Evolutionary conservation across 495 filamentous ascomycete species (phyloP), one percentile per base, ranked within the genome.

Genomic region (Rostrohypoxylon terebratum): DNA sequence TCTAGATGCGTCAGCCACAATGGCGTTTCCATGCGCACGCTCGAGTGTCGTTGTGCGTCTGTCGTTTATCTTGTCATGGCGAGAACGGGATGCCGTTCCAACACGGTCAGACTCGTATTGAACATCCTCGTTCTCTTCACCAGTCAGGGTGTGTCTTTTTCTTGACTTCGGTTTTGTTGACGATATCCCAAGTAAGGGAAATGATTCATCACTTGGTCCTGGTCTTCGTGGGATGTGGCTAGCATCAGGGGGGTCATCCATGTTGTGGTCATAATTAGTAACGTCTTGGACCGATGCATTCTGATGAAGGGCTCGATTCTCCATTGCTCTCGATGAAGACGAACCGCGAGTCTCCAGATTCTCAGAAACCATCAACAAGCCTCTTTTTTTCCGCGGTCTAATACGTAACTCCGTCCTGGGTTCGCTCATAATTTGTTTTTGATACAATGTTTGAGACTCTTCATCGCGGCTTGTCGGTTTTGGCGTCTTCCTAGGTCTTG

Each of bases 331-430:
- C 34, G 63, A 51, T 21, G 31, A 33, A 36, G 64, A 57, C 40
- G 51, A 59, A 36, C 45, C 45, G 20, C 60, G 45, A 54, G 38
- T 44, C 18, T 50, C 55, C 59, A 57, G 66, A 62, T 73, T 75
- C 55, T 83, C 81, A 5, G 77, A 69, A 4, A 80, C 33, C 62
- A 83, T 75, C 45, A 84, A 38, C 2, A 85, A 59, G 31, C 83
- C 82, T 51, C 83, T 75, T 55, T 81, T 84, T 34, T 80, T 81
- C 59, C 81, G 68, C 11, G 80, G 77, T 44, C 78, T 82, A 28
- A 85, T 78, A 16, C 76, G 79, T 36, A 85, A 64, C 51, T 82
- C 79, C 40, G 78, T 81, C 59, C 77, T 77, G n/a, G 75, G 78
- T 58, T 79, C 74, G 20, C 70, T 54, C 47, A 34, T 68, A 33